phyloP scores from a whole-genome alignment of 2,329 filamentous ascomycete genomes.

The Neonectria magnoliae region DNA sequence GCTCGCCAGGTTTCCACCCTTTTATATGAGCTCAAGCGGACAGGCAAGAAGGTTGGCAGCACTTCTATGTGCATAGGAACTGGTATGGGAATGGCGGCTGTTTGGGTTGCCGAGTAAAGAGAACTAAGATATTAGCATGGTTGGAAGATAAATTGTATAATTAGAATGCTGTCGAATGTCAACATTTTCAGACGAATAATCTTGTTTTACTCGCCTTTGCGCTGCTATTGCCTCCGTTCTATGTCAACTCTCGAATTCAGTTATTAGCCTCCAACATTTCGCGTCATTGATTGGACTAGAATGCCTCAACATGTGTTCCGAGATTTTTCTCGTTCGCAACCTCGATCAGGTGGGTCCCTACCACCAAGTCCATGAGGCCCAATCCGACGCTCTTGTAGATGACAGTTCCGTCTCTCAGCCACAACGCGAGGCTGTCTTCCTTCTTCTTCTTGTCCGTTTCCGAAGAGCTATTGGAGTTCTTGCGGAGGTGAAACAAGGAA shows the following conservation, averaged over 20 bases:
- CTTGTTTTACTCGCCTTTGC: not conserved
- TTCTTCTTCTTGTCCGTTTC: constrained; percentile 53
- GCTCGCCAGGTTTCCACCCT: constrained; percentile 93
- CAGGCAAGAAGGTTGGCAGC: constrained; percentile 84
- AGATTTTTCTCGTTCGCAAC: constrained; percentile 65
- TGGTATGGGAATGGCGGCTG: constrained; percentile 96
- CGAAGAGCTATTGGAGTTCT: constrained; percentile 41
- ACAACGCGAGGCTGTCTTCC: constrained; percentile 62
- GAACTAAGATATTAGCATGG: constrained; percentile 3
- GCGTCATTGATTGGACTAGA: constrained; percentile 47
- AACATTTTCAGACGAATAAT: not conserved
- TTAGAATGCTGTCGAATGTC: constrained; percentile 34
- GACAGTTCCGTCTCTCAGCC: constrained; percentile 71
- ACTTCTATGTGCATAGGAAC: constrained; percentile 98
- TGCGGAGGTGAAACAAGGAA: constrained; percentile 47
- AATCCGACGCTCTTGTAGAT: constrained; percentile 76
- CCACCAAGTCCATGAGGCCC: constrained; percentile 72
- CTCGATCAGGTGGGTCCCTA: constrained; percentile 67
- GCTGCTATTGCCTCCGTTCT: not conserved
- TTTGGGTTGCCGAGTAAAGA: constrained; percentile 92
- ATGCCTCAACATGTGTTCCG: constrained; percentile 63
- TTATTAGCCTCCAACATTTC: constrained; percentile 15
- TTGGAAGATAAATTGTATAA: constrained; percentile 37
- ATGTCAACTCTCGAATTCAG: constrained; percentile 19
- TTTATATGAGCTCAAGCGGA: constrained; percentile 88